Base-by-base conservation (phyloP, 1,284 basidiomycete genomes). In the Rhodofomes roseus region DNA sequence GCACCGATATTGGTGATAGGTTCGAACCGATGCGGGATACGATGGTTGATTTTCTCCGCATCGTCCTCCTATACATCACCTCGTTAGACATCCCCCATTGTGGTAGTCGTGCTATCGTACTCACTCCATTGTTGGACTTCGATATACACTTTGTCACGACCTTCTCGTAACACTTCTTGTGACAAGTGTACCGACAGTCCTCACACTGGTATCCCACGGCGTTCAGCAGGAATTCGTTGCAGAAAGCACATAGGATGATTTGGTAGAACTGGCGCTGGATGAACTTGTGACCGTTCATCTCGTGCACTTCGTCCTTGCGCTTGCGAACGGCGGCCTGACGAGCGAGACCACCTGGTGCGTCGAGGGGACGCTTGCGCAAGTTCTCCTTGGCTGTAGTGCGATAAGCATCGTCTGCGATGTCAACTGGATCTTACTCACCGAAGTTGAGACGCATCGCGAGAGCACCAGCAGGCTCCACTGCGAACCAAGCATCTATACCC, bases 231-330 rank as follows among this genome's bases (percentile, higher is more conserved):
- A 99, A 97, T 70, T 99, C 96, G 76, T 89, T 91, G 78, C 97
- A 99, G 73, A 98, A 94, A 1, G 97, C 97, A 73, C 97, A 99
- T 59, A 98, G 86, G 80, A 99, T 97, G 71, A 97, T 88, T 75
- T 98, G 96, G 76, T 98, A 99, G 80, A 99, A 99, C 76, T 99
- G 97, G 56, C 90, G 87, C 70, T 95, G 93, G 56, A 99, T 85
- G 72, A 99, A 99, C 75, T 97, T 94, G 81, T 99, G 97, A 4
- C 97, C 97, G 72, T 99, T 99, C 93, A 98, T 98, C 77, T 98
- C 96, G 76, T 97, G 95, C 12, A 99, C 92, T 76, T 99, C 96
- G 68, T 92, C 96, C 78, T 98, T 98, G 71, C 95, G 93, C 79
- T 98, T 98, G 70, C 96, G 90, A 65, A 99, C 88, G 62, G 97